Evolutionary conservation across 139 green algal species (phyloP).

Genomic region (Chara braunii): DNA sequence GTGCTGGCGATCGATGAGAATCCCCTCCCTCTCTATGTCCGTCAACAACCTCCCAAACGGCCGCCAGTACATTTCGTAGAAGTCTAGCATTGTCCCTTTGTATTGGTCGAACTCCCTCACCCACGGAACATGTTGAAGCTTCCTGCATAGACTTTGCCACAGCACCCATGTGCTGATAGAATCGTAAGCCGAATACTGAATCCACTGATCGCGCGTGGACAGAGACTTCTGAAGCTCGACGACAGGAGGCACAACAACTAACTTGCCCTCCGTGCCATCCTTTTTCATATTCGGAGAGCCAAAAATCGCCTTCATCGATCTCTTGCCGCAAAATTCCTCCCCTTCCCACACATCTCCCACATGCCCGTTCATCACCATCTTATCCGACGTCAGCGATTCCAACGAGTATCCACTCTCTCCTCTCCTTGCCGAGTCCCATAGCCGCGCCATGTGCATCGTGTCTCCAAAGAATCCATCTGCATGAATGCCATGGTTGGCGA

Average conservation of each 20-base stretch:
- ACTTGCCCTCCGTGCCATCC: slow-evolving; percentile 65
- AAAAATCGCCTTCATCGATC: slow-evolving; percentile 89
- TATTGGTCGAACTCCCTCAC: not conserved
- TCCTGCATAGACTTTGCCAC: not conserved
- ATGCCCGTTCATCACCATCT: not conserved
- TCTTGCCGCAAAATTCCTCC: slow-evolving; percentile 46
- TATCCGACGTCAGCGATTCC: slow-evolving; percentile 15
- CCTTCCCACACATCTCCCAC: slow-evolving; percentile 5
- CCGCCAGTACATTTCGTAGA: slow-evolving; percentile 71
- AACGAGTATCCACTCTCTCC: slow-evolving; percentile 18
- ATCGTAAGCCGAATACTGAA: slow-evolving; percentile 85
- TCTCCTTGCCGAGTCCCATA: slow-evolving; percentile 68
- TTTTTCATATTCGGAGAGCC: slow-evolving; percentile 61
- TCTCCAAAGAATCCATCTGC: slow-evolving; percentile 74
- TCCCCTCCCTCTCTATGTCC: slow-evolving; percentile 78
- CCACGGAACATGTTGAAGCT: not conserved
- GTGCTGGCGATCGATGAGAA: slow-evolving; percentile 57
- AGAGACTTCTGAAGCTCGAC: slow-evolving; percentile 60
- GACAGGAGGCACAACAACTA: slow-evolving; percentile 43
- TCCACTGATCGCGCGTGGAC: slow-evolving; percentile 58
- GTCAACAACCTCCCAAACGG: slow-evolving; percentile 87
- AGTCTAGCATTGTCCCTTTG: slow-evolving; percentile 51
- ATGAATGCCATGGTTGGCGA: slow-evolving; percentile 56
- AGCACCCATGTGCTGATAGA: slow-evolving; percentile 74
- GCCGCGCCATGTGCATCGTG: slow-evolving; percentile 97